A percentile compares a stretch with the other conserved stretches of the same genome.
These are phyloP conservation scores for Zhuliangozyma blackwelliae DNA, from an alignment of 1,139 yeast species.

Conservation along the genomic window DNA sequence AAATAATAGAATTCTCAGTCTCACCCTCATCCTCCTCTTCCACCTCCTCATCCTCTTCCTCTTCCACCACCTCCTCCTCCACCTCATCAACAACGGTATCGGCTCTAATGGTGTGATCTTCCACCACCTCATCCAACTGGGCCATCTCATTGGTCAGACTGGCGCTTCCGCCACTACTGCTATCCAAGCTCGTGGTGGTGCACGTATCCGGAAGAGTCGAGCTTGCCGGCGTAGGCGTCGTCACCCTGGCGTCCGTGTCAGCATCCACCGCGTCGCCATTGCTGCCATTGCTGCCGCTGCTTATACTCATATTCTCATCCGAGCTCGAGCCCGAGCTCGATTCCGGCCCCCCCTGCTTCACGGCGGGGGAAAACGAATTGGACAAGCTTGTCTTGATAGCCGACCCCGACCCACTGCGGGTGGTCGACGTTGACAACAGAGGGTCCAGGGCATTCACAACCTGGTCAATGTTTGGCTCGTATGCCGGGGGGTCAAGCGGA, in stretches of 20 bases:
- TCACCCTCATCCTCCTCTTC: neutral
- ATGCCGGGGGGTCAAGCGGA: slow-evolving; percentile 5
- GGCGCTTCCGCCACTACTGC: neutral
- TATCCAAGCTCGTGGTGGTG: slow-evolving; percentile 10
- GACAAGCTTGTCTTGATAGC: slow-evolving; percentile 5
- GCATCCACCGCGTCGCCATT: neutral
- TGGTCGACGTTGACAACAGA: no score
- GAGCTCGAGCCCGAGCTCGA: slow-evolving; percentile 1
- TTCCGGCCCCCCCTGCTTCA: neutral
- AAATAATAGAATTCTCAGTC: slow-evolving; percentile 5
- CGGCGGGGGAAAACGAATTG: slow-evolving; percentile 4
- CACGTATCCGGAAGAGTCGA: slow-evolving; percentile 1
- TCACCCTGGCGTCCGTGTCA: neutral
- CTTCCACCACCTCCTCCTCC: neutral
- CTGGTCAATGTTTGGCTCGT: slow-evolving; percentile 19
- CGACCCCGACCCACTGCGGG: neutral
- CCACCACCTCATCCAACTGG: no score
- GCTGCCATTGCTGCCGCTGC: neutral
- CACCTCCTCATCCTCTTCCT: neutral
- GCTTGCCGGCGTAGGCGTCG: neutral
- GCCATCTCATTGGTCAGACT: slow-evolving; percentile 2
- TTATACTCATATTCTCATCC: slow-evolving; percentile 1
- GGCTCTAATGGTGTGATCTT: no score
- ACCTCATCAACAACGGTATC: neutral
- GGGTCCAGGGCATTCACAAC: slow-evolving; percentile 12